Evolutionary conservation across 179 eudicot genomes (phyloP).

Genomic region (Corrigiola litoralis): DNA sequence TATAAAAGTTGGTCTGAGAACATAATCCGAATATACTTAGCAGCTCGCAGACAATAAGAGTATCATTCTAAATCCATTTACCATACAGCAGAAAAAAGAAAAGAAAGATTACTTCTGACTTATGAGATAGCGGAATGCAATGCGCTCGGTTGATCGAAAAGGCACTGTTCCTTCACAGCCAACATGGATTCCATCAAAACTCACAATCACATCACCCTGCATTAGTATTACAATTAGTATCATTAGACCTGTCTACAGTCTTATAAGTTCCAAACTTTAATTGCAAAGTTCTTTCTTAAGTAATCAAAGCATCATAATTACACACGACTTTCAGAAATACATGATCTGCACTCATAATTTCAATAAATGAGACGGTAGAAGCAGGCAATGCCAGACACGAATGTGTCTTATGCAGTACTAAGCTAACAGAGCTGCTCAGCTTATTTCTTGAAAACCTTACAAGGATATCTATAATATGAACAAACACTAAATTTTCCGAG

Average conservation of each 20-base stretch:
- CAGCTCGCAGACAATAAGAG: not conserved
- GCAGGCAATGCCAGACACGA: not conserved
- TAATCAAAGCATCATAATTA: not conserved
- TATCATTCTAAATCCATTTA: not conserved
- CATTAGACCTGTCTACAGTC: constrained; percentile 5
- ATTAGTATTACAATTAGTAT: constrained; percentile 20
- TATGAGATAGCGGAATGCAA: constrained; percentile 91
- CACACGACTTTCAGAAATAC: not conserved
- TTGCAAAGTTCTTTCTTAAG: not conserved
- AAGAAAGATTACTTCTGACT: constrained; percentile 71
- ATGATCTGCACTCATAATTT: not conserved
- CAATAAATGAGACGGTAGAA: not conserved
- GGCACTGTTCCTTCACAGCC: constrained; percentile 98
- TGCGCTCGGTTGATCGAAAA: constrained; percentile 84
- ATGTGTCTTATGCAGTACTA: not conserved
- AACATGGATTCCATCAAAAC: constrained; percentile 72
- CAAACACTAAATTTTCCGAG: not conserved
- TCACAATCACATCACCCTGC: constrained; percentile 94
- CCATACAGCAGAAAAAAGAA: not conserved
- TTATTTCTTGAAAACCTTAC: not conserved
- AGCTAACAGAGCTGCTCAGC: not conserved
- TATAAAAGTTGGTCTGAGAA: not conserved
- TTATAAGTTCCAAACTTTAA: not conserved
- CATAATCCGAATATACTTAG: not conserved
- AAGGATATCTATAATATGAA: not conserved